Conservation (phyloP, 2,329 filamentous ascomycete genomes). For the Metarhizium brunneum region DNA sequence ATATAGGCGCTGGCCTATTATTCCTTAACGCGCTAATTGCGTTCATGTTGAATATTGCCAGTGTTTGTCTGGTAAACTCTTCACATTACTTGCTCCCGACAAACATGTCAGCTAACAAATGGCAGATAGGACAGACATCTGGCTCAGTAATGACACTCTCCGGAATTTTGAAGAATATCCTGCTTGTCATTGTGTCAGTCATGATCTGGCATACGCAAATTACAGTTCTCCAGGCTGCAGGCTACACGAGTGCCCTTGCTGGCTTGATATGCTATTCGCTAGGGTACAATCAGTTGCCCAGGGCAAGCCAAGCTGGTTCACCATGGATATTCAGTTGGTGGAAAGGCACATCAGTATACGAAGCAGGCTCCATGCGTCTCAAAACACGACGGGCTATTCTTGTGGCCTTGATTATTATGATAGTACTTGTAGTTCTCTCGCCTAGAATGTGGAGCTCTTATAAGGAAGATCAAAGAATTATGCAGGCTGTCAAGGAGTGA, state of each 20-base stretch:
- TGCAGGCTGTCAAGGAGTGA: no score
- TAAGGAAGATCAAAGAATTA: no score
- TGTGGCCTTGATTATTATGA: no score
- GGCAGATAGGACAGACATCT: slow-evolving; percentile 80
- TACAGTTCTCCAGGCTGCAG: slow-evolving; percentile 62
- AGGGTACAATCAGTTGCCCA: slow-evolving; percentile 24
- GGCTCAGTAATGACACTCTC: slow-evolving; percentile 77
- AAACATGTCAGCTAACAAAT: background rate
- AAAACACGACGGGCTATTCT: no score
- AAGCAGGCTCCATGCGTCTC: no score
- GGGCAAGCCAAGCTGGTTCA: no score
- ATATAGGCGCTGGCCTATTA: slow-evolving; percentile 55
- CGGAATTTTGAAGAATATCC: slow-evolving; percentile 80
- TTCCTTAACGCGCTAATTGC: slow-evolving; percentile 66
- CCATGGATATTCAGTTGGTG: no score
- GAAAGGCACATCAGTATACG: no score
- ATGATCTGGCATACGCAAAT: slow-evolving; percentile 70
- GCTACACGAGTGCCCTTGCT: slow-evolving; percentile 62
- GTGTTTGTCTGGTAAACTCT: slow-evolving; percentile 68
- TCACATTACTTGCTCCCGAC: background rate
- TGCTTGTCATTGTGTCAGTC: slow-evolving; percentile 69
- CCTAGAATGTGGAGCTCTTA: no score
- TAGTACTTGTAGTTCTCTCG: no score
- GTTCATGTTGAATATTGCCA: slow-evolving; percentile 73
- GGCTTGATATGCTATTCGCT: slow-evolving; percentile 42